Percentiles rank a stretch among this genome's conserved stretches.
phyloP scores from a whole-genome alignment of 306 rosid species.

The Crotalaria pallida region DNA sequence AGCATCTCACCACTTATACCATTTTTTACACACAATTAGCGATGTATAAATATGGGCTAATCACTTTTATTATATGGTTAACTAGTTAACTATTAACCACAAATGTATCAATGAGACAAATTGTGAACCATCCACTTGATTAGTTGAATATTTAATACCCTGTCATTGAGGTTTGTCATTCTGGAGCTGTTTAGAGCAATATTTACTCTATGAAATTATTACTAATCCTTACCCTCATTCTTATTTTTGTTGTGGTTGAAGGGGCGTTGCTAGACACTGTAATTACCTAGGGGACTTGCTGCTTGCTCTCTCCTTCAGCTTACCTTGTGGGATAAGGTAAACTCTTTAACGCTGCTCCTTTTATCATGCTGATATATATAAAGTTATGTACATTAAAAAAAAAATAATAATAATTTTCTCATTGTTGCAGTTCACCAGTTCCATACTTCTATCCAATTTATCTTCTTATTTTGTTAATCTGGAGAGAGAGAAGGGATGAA shows the following conservation, averaged over 20 bases:
- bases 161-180: background rate
- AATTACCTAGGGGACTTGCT: constrained; percentile 95
- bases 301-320: constrained; percentile 89
- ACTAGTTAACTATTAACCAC: no score
- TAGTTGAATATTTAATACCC: no score
- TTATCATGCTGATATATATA: background rate
- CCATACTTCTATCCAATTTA: constrained; percentile 94
- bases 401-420: constrained; percentile 2
- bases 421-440: constrained; percentile 71
- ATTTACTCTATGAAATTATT: background rate
- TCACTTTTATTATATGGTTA: no score
- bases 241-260: constrained; percentile 18
- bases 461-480: constrained; percentile 82
- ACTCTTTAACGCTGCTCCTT: background rate
- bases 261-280: constrained; percentile 95
- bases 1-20: no score
- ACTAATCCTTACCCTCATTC: no score
- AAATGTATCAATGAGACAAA: no score
- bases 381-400: background rate
- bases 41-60: no score
- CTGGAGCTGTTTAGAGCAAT: background rate
- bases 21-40: no score
- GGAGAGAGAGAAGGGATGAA: constrained; percentile 97
- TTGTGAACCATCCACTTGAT: no score
- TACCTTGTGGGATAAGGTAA: constrained; percentile 94